Conservation (phyloP, 2,329 filamentous ascomycete species). For the Spiromastix sp. region DNA sequence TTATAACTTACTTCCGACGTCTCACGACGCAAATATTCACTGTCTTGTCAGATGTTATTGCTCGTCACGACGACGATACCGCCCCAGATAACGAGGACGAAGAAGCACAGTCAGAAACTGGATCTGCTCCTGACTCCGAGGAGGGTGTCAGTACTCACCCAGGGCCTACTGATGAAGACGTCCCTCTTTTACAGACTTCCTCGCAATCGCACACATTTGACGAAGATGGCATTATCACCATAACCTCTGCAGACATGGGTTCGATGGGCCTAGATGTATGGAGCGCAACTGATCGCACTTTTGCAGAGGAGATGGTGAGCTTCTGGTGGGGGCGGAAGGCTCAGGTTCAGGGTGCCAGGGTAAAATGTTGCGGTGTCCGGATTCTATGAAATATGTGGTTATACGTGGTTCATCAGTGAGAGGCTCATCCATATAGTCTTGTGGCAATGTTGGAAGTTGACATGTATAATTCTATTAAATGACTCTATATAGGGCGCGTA, state of each 20-base stretch:
- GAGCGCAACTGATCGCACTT: slow-evolving; percentile 36
- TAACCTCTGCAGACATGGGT: slow-evolving; percentile 35
- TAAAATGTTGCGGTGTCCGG: slow-evolving; percentile 39
- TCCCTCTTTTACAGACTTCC: slow-evolving; percentile 2
- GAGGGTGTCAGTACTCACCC: not conserved
- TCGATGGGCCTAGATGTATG: slow-evolving; percentile 41
- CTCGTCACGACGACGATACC: slow-evolving; percentile 23
- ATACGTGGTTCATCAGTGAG: no score
- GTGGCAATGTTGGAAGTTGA: no score
- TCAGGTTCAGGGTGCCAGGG: slow-evolving; percentile 31
- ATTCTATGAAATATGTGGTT: slow-evolving; percentile 25
- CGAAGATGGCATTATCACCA: slow-evolving; percentile 21
- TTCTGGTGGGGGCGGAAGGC: slow-evolving; percentile 38
- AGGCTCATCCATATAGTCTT: no score
- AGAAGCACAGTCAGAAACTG: slow-evolving; percentile 5
- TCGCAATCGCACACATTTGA: not conserved
- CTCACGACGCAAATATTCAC: slow-evolving; percentile 37
- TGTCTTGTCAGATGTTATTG: slow-evolving; percentile 33
- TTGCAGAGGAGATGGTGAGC: slow-evolving; percentile 35
- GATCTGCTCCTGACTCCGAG: not conserved
- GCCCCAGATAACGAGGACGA: slow-evolving; percentile 15
- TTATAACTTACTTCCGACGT: slow-evolving; percentile 41
- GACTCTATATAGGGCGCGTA: no score
- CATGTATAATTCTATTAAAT: no score
- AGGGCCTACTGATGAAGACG: not conserved